These are phyloP conservation scores for Barnettozyma sucrosica DNA, from an alignment of 805 yeast species.

Conservation along the genomic window DNA sequence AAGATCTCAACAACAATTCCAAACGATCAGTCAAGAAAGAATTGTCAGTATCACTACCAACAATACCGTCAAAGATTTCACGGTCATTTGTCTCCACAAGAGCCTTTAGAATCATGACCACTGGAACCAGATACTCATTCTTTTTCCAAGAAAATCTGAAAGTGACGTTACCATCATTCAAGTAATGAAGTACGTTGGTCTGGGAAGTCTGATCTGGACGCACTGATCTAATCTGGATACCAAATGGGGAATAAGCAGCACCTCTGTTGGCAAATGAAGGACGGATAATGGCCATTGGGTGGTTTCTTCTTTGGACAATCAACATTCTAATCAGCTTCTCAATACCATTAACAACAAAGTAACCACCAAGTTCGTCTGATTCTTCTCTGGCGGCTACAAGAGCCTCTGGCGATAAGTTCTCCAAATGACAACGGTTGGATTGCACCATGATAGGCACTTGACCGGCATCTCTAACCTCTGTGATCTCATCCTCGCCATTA, in stretches of 20 bases:
- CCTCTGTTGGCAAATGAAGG: constrained; percentile 95
- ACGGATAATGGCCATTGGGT: constrained; percentile 95
- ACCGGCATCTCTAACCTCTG: constrained; percentile 87
- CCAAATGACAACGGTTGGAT: constrained; percentile 87
- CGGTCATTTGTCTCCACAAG: constrained; percentile 86
- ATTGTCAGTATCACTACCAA: constrained; percentile 80
- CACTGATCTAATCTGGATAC: constrained; percentile 91
- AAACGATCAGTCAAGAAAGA: constrained; percentile 97
- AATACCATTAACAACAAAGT: constrained; percentile 89
- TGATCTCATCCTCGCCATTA: constrained; percentile 77
- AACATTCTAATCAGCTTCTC: constrained; percentile 96
- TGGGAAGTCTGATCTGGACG: constrained; percentile 98
- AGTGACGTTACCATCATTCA: constrained; percentile 93
- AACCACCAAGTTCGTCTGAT: constrained; percentile 94
- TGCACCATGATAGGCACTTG: constrained; percentile 86
- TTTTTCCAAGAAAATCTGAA: constrained; percentile 97
- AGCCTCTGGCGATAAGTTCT: constrained; percentile 75
- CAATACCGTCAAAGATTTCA: constrained; percentile 93
- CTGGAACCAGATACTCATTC: constrained; percentile 92
- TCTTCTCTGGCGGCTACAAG: constrained; percentile 80
- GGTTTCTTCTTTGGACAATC: constrained; percentile 95
- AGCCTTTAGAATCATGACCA: constrained; percentile 86
- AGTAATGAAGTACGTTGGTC: constrained; percentile 93
- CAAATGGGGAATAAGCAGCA: constrained; percentile 77
- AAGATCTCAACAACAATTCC: constrained; percentile 84